phyloP scores from a whole-genome alignment of 345 rosid genomes.

The Populus nigra region DNA sequence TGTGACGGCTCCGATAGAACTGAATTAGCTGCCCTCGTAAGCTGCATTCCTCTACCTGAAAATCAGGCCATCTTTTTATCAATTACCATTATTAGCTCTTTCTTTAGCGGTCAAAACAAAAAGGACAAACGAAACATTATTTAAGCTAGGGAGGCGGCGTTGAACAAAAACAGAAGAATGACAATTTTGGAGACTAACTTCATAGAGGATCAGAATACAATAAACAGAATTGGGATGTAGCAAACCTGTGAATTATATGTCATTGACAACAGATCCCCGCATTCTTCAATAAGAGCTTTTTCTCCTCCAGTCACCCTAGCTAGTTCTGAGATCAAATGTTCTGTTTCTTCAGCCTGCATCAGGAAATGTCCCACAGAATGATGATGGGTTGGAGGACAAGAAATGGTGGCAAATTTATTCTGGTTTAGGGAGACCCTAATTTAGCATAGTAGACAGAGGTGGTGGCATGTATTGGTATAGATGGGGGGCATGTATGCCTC shows the following conservation, averaged over 20 bases:
- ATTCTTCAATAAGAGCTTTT: constrained; percentile 61
- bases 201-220: background rate
- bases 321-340: constrained; percentile 59
- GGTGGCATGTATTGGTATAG: background rate
- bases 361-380: background rate
- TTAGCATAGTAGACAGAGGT: background rate
- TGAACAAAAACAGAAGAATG: background rate
- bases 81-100: background rate
- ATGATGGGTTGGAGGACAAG: background rate
- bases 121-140: too few relatives aligned
- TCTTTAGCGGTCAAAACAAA: too few relatives aligned
- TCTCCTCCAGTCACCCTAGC: constrained; percentile 64
- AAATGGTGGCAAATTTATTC: background rate
- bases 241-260: constrained; percentile 58
- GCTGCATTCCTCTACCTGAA: constrained; percentile 77
- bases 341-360: constrained; percentile 68
- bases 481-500: background rate
- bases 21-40: constrained; percentile 65
- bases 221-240: constrained; percentile 3
- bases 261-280: constrained; percentile 49
- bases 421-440: background rate
- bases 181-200: too few relatives aligned
- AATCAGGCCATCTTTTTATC: background rate
- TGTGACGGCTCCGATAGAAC: constrained; percentile 19
- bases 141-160: background rate